Conservation (phyloP, 352 stramenopile genomes). For the Thalassiosira exigua region DNA sequence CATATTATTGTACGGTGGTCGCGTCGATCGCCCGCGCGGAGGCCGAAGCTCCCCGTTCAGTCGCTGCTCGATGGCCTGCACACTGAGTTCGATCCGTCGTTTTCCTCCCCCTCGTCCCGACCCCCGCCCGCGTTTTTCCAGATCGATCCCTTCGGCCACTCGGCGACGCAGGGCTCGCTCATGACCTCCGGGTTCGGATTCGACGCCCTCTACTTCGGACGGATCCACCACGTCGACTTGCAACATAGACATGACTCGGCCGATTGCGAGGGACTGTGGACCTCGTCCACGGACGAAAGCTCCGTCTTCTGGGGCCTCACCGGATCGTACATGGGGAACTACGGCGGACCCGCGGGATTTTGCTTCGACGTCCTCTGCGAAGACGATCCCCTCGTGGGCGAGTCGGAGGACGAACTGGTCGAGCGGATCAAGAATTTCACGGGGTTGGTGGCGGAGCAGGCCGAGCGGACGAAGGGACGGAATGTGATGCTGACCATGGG, state of each 20-base stretch:
- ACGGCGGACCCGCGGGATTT: slow-evolving; percentile 79
- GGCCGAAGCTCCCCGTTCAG: too few species aligned
- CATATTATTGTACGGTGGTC: too few species aligned
- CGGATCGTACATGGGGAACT: slow-evolving; percentile 85
- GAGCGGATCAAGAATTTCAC: slow-evolving; percentile 90
- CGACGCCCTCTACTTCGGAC: slow-evolving; percentile 96
- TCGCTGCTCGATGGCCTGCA: too few species aligned
- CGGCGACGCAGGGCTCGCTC: slow-evolving; percentile 90
- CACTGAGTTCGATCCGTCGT: too few species aligned
- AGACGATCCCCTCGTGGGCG: slow-evolving; percentile 86
- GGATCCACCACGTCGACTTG: slow-evolving; percentile 98
- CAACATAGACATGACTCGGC: slow-evolving; percentile 86
- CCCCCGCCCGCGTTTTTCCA: too few species aligned
- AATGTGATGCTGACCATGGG: slow-evolving; percentile 91
- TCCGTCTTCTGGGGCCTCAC: slow-evolving; percentile 83
- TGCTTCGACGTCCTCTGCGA: slow-evolving; percentile 85
- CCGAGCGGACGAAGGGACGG: slow-evolving; percentile 79
- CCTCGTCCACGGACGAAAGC: slow-evolving; percentile 83
- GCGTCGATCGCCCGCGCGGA: too few species aligned
- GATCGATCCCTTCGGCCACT: slow-evolving; percentile 97
- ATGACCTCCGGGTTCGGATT: slow-evolving; percentile 92
- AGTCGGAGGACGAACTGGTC: slow-evolving; percentile 87
- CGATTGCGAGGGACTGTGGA: slow-evolving; percentile 94
- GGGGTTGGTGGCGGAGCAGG: slow-evolving; percentile 83
- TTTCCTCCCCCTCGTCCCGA: too few species aligned